Evolutionary conservation across 768 basidiomycete genomes (phyloP), one percentile per base, ranked within the genome.

Genomic region (Auricularia sp.): DNA sequence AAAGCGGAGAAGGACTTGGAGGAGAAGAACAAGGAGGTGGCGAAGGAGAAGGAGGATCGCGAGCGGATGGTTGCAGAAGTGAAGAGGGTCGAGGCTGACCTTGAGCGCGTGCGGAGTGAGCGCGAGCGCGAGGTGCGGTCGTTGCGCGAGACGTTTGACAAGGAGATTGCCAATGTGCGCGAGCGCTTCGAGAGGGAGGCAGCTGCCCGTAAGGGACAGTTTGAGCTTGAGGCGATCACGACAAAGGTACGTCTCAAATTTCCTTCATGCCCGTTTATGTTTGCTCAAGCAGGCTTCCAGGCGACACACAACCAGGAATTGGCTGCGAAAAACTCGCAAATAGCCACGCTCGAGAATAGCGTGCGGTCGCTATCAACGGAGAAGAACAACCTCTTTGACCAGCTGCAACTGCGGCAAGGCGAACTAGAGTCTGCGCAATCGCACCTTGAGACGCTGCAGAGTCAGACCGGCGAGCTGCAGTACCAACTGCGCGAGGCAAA

Each of bases 1-100:
- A 98, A 94, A 72, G 88, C 93, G 4, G 96, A 98, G 76, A 94
- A 94, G 78, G 94, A 96, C 29, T 85, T 85, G 69, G 94, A 98
- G 44, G 94, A 96, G 65, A 79, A 83, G 0, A 65, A 82, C 62
- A 86, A 82, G 71, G 90, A 92, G 68, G 71, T 79, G 37, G 85
- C 86, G 58, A 83, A 79, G 68, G 84, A 81, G 51, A 80, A 77
- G 69, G 79, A 75, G 18, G 84, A 85, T 62, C 79, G 75, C 67
- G 85, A 81, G 68, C 84, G 74, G 73, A 86, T 83, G 65, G 83
- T 73, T 64, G 76, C 72, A 62, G 81, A 80, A 63, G 75, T 70
- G 65, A 78, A 79, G 61, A 81, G 75, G 66, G 73, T 92, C 61
- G 83, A 83, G 68, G 81, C 79, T 24, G 90, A 94, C 69, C 71